A percentile compares a stretch with the other conserved stretches of the same genome.
phyloP scores from a whole-genome alignment of 108 stramenopile genomes.

The Pseudonitzschia pungens region DNA sequence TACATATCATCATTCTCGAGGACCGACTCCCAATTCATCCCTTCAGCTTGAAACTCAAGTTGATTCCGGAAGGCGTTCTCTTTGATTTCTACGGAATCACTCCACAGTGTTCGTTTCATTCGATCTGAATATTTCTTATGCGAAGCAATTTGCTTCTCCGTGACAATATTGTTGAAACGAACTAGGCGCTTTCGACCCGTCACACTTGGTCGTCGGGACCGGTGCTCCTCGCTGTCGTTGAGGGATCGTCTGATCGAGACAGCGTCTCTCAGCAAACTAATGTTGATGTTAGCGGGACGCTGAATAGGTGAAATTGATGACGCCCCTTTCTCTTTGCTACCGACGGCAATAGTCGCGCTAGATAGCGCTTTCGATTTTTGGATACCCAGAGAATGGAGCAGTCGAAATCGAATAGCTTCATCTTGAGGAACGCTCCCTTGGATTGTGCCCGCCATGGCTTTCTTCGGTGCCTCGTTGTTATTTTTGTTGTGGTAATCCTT shows the following conservation, averaged over 20 bases:
- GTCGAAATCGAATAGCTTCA: constrained; percentile 12
- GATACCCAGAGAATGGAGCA: constrained; percentile 12
- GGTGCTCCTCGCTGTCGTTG: constrained; percentile 11
- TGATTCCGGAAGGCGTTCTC: constrained; percentile 67
- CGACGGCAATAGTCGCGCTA: background rate
- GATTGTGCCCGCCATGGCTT: background rate
- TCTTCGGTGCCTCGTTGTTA: too few species aligned
- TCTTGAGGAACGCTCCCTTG: background rate
- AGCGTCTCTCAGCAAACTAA: constrained; percentile 1
- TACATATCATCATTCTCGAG: constrained; percentile 83
- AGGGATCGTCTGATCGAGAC: background rate
- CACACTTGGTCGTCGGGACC: background rate
- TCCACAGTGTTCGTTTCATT: constrained; percentile 58
- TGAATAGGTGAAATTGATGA: background rate
- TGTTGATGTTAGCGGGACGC: background rate
- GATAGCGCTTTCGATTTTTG: background rate
- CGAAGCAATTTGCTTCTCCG: constrained; percentile 15
- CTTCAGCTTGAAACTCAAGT: constrained; percentile 70
- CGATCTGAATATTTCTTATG: constrained; percentile 51
- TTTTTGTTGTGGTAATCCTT: background rate
- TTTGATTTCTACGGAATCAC: constrained; percentile 47
- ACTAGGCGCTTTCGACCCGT: constrained; percentile 1
- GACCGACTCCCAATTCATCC: constrained; percentile 68
- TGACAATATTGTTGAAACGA: constrained; percentile 5
- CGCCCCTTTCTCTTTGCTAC: background rate